Percentiles rank a stretch among this genome's conserved stretches.
Conservation (phyloP, 345 rosid genomes). For the Brassica nigra region DNA sequence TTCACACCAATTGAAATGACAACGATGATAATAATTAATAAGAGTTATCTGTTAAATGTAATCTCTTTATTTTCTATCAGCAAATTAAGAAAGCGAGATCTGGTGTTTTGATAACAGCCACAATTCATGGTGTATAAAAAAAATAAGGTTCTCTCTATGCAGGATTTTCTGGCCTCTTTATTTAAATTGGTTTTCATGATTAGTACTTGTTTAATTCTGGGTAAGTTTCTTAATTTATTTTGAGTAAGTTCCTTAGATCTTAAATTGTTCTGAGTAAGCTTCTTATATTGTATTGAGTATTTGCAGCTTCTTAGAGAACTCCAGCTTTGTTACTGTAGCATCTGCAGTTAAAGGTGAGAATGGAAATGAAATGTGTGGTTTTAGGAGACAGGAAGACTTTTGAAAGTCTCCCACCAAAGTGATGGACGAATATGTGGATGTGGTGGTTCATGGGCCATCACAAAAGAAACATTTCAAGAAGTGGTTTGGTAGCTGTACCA, state of each 20-base stretch:
- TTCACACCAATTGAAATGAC: background rate
- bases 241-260: background rate
- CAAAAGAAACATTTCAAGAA: conserved; percentile 7
- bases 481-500: conserved; percentile 13
- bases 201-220: background rate
- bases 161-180: background rate
- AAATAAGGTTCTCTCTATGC: background rate
- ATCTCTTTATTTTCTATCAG: conserved; percentile 1
- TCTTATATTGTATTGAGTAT: too few species aligned
- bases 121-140: background rate
- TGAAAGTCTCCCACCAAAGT: conserved; percentile 31
- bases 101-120: background rate
- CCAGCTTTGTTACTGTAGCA: conserved; percentile 1
- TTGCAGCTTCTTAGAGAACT: background rate
- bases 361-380: conserved; percentile 25
- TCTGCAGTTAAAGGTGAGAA: conserved; percentile 9
- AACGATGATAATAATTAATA: background rate
- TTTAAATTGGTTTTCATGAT: background rate
- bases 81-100: background rate
- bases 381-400: conserved; percentile 27
- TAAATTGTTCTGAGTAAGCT: background rate
- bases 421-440: conserved; percentile 28
- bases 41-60: background rate
- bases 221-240: background rate
- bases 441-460: conserved; percentile 26